These are phyloP conservation scores for Neurospora sp. DNA, from an alignment of 495 filamentous ascomycete species.

Conservation along the genomic window DNA sequence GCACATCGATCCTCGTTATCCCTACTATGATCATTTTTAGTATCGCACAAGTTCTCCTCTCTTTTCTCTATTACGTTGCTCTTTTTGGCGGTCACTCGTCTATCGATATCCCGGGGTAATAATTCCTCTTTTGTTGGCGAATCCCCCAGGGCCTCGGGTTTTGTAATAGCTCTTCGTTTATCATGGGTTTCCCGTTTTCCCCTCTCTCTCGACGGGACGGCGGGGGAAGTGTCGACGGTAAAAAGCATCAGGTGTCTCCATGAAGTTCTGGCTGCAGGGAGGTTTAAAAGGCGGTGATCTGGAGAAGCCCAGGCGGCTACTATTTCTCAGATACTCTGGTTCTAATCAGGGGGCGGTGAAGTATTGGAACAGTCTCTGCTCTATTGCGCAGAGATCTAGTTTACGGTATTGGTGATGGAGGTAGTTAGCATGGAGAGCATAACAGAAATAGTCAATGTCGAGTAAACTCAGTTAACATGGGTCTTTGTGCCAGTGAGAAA, in stretches of 20 bases:
- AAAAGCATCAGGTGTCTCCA: slow-evolving; percentile 8
- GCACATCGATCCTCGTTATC: slow-evolving; percentile 31
- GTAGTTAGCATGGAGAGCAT: background rate
- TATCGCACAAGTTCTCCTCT: slow-evolving; percentile 10
- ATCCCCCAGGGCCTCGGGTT: slow-evolving; percentile 4
- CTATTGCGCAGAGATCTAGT: background rate
- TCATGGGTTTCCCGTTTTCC: slow-evolving; percentile 10
- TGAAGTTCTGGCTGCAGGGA: slow-evolving; percentile 23
- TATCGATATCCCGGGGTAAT: slow-evolving; percentile 10
- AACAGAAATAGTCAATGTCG: background rate
- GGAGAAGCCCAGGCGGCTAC: slow-evolving; percentile 35
- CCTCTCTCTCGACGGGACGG: background rate
- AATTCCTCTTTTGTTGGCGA: slow-evolving; percentile 10
- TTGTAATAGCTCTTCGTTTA: slow-evolving; percentile 26
- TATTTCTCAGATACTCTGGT: slow-evolving; percentile 28
- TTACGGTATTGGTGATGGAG: background rate
- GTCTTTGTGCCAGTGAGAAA: background rate
- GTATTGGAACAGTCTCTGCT: background rate
- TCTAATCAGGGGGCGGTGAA: slow-evolving; percentile 26
- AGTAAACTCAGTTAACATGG: background rate
- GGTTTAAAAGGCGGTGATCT: slow-evolving; percentile 28
- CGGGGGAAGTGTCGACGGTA: slow-evolving; percentile 6
- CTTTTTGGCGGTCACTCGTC: slow-evolving; percentile 9
- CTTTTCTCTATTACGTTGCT: slow-evolving; percentile 3
- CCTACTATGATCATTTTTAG: slow-evolving; percentile 1